Evolutionary conservation across 2,329 filamentous ascomycete genomes (phyloP).

Genomic region (Aspergillus clavatus): DNA sequence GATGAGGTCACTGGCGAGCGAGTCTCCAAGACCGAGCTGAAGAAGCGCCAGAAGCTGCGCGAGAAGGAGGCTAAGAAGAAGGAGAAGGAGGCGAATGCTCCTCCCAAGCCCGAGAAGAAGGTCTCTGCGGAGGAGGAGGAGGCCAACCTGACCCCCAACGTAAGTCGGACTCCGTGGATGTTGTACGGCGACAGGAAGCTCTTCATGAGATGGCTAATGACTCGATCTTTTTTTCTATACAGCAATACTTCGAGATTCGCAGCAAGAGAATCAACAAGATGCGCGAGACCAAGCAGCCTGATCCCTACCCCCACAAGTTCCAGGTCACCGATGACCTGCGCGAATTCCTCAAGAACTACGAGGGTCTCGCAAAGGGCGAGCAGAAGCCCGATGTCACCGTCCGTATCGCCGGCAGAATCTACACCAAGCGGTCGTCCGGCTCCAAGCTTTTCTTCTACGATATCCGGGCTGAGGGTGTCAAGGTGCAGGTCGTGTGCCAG

Average conservation of each 20-base stretch:
- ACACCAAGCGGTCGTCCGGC: slow-evolving; percentile 76
- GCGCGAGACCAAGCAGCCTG: slow-evolving; percentile 65
- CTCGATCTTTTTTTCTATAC: slow-evolving; percentile 9
- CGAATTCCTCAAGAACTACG: slow-evolving; percentile 74
- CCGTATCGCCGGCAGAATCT: slow-evolving; percentile 78
- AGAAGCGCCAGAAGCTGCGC: slow-evolving; percentile 91
- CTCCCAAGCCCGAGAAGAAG: slow-evolving; percentile 57
- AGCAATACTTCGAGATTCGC: slow-evolving; percentile 96
- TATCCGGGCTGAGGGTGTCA: slow-evolving; percentile 67
- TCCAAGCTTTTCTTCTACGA: slow-evolving; percentile 91
- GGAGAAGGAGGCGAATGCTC: slow-evolving; percentile 69
- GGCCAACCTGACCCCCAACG: slow-evolving; percentile 68
- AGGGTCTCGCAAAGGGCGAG: slow-evolving; percentile 79
- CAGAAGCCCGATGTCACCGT: slow-evolving; percentile 69
- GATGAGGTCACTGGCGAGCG: slow-evolving; percentile 92
- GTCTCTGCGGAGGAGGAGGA: slow-evolving; percentile 61
- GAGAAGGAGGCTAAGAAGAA: slow-evolving; percentile 84
- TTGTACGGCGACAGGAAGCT: not conserved
- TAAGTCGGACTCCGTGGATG: slow-evolving; percentile 37
- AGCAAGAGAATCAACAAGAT: slow-evolving; percentile 75
- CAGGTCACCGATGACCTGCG: slow-evolving; percentile 75
- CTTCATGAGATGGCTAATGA: slow-evolving; percentile 9
- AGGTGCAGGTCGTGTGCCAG: slow-evolving; percentile 90
- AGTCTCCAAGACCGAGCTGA: slow-evolving; percentile 80
- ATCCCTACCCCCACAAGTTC: slow-evolving; percentile 94